A percentile compares a stretch with the other conserved stretches of the same genome.
Conservation (phyloP, 2,329 filamentous ascomycete genomes). For the Scytalidium lignicola region DNA sequence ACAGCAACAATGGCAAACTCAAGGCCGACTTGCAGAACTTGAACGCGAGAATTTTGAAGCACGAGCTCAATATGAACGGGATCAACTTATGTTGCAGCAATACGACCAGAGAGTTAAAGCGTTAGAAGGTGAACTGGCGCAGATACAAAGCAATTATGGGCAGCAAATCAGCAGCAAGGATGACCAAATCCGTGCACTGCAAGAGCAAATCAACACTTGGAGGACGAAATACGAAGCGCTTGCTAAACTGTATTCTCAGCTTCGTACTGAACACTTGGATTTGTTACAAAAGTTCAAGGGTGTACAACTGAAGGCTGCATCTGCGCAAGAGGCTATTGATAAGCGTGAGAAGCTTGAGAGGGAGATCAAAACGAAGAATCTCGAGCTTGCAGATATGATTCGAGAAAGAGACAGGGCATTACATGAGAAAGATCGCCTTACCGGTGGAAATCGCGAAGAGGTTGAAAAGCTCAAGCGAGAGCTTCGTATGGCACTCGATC, state of each 20-base stretch:
- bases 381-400: constrained; percentile 99
- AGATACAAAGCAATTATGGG: constrained; percentile 76
- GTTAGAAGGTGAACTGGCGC: constrained; percentile 77
- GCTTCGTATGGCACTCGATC: constrained; percentile 84
- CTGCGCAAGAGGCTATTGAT: constrained; percentile 94
- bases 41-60: constrained; percentile 94
- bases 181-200: constrained; percentile 85
- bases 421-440: constrained; percentile 86
- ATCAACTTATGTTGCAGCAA: constrained; percentile 94
- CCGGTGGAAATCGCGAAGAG: constrained; percentile 85
- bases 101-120: constrained; percentile 94
- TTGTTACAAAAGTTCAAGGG: constrained; percentile 94
- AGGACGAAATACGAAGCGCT: constrained; percentile 93
- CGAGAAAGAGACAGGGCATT: constrained; percentile 88
- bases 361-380: constrained; percentile 98
- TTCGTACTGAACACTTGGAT: constrained; percentile 91
- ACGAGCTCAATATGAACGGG: constrained; percentile 90
- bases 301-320: constrained; percentile 93
- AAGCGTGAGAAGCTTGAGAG: constrained; percentile 90
- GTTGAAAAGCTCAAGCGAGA: constrained; percentile 92
- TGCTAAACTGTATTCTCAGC: constrained; percentile 93
- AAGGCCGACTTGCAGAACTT: constrained; percentile 90
- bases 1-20: constrained; percentile 88
- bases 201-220: constrained; percentile 98
- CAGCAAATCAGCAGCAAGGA: constrained; percentile 87